These are phyloP conservation scores for Teratosphaeria zuluensis DNA, from an alignment of 2,329 filamentous ascomycete genomes.

Conservation along the genomic window DNA sequence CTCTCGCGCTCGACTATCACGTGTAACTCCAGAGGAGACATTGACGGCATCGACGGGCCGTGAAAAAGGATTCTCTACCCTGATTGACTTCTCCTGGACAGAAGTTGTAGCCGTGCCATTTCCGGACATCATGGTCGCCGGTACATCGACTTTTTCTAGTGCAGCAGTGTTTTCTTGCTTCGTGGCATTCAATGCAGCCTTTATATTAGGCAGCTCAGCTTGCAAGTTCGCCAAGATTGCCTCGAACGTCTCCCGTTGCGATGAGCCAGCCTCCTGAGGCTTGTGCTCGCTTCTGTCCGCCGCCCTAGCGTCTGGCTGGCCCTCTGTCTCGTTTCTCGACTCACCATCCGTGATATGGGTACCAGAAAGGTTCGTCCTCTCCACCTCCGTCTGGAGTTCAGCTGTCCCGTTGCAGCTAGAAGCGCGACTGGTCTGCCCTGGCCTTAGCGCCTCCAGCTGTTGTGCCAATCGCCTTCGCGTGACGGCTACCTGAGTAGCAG, in stretches of 20 bases:
- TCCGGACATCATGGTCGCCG: neutral
- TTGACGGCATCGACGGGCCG: neutral
- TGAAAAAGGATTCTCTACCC: neutral
- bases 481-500: neutral
- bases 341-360: neutral
- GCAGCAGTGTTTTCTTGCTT: neutral
- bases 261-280: neutral
- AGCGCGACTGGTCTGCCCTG: too few species aligned
- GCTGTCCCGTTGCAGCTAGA: too few species aligned
- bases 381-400: neutral
- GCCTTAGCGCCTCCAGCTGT: neutral
- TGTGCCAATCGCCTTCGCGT: neutral
- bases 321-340: neutral
- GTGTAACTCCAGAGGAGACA: neutral
- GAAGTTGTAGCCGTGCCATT: neutral
- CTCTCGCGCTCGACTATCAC: neutral
- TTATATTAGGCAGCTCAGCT: neutral
- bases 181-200: neutral
- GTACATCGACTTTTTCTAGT: neutral
- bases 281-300: neutral
- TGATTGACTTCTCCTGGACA: neutral
- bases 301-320: neutral
- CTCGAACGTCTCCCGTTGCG: neutral
- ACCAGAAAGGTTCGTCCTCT: too few species aligned
- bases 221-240: constrained; percentile 1